Evolutionary conservation across 208 protist species (phyloP).

Genomic region (Lotmaria passim): DNA sequence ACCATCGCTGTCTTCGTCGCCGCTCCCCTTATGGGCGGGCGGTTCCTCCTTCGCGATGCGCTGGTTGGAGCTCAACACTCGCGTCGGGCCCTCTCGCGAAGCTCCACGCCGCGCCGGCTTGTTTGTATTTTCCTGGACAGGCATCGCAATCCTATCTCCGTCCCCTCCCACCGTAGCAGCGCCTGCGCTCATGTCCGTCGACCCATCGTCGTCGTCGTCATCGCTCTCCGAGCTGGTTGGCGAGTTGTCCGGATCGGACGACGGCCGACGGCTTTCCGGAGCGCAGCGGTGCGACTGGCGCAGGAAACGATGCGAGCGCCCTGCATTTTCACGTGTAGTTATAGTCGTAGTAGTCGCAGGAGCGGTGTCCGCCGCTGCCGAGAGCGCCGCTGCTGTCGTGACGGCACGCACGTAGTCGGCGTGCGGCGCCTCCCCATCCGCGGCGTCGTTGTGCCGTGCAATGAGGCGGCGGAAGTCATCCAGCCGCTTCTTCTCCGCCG

Average conservation of each 20-base stretch:
- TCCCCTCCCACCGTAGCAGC: not conserved
- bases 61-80: conserved; percentile 36
- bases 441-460: conserved; percentile 18
- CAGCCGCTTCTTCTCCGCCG: conserved; percentile 71
- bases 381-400: conserved; percentile 26
- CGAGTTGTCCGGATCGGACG: conserved; percentile 32
- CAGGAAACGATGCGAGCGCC: not conserved
- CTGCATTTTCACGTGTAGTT: not conserved
- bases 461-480: conserved; percentile 82
- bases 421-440: not conserved
- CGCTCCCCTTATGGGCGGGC: not conserved
- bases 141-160: not conserved
- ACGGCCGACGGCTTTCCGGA: not conserved
- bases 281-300: conserved; percentile 1
- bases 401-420: conserved; percentile 35
- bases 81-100: conserved; percentile 1
- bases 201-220: not conserved
- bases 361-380: conserved; percentile 21
- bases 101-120: not conserved
- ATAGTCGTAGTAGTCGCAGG: not conserved
- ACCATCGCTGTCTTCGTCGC: conserved; percentile 10
- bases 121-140: conserved; percentile 1
- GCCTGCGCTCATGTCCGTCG: not conserved
- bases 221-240: conserved; percentile 39
- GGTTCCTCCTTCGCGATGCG: conserved; percentile 5